Percentiles rank a stretch among this genome's conserved stretches.
Evolutionary conservation across 1,139 yeast genomes (phyloP).

Genomic region (Debaryomycetaceae sp.): DNA sequence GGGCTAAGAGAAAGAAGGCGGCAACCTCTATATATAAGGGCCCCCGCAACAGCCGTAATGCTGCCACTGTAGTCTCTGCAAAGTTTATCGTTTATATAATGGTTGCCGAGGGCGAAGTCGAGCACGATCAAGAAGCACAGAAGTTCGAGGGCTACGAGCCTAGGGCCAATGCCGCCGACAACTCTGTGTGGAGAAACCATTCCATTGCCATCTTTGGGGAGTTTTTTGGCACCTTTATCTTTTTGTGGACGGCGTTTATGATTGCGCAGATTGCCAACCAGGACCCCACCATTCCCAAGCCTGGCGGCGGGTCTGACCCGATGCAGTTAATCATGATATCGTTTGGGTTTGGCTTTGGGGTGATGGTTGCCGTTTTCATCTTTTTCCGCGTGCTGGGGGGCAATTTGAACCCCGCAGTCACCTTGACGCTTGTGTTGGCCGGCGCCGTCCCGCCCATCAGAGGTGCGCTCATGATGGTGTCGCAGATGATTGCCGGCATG

Average conservation of each 20-base stretch:
- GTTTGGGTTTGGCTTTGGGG: slow-evolving; percentile 84
- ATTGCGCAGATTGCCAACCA: slow-evolving; percentile 85
- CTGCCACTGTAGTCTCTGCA: too few relatives aligned
- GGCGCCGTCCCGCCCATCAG: slow-evolving; percentile 73
- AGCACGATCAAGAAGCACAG: slow-evolving; percentile 3
- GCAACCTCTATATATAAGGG: too few relatives aligned
- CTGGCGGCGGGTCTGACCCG: slow-evolving; percentile 51
- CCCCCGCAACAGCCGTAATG: too few relatives aligned
- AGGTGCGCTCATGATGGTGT: slow-evolving; percentile 57
- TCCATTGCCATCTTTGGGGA: slow-evolving; percentile 45
- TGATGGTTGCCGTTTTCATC: slow-evolving; percentile 69
- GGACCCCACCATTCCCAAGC: slow-evolving; percentile 41
- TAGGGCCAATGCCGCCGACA: slow-evolving; percentile 8
- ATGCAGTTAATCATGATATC: slow-evolving; percentile 72
- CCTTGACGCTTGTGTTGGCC: slow-evolving; percentile 64
- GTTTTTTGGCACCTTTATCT: slow-evolving; percentile 81
- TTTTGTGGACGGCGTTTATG: slow-evolving; percentile 75
- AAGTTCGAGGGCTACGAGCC: slow-evolving; percentile 2
- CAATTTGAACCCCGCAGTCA: slow-evolving; percentile 87
- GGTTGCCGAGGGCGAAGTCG: slow-evolving; percentile 2
- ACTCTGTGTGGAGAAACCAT: slow-evolving; percentile 28
- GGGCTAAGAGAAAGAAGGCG: too few relatives aligned
- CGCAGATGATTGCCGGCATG: slow-evolving; percentile 83
- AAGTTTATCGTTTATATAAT: too few relatives aligned
- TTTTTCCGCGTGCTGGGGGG: slow-evolving; percentile 85